Evolutionary conservation across 108 stramenopile genomes (phyloP), one percentile per base, ranked within the genome.

Genomic region (Nitzschia sp.): DNA sequence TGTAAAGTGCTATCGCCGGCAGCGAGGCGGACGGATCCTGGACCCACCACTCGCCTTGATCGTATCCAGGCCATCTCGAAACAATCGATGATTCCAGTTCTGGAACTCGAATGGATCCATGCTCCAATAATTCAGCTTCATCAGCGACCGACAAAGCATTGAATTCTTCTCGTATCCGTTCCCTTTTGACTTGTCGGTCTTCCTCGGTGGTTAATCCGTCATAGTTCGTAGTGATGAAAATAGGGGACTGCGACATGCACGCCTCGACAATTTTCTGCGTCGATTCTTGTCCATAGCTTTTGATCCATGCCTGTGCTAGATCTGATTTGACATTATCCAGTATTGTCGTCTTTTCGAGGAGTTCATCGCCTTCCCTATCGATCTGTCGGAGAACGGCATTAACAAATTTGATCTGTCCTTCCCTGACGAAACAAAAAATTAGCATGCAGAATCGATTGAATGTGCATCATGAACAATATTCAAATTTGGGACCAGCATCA

Each of bases 1-100:
- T 79, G 25, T 60, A 70, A 31, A 91, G 55, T 2, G 83, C 85
- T 9, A 86, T 54, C n/a, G 90, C 93, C 6, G 90, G 88, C 17
- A 88, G 58, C 41, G 92, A 84, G 17, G 93, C 87, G 0, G 86
- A 76, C 8, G 80, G 78, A 81, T 94, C 88, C 57, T 94, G 93
- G 3, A 91, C 85, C 90, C 90, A 94, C 93, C 93, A 94, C 35
- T 56, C 59, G 22, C 91, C 91, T 33, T 88, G 83, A 21, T 81
- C 67, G 57, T 83, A 94, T 1, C 62, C 69, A 9, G 88, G 86
- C 88, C 90, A 91, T n/a, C 67, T 44, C 25, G 71, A 66, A 1
- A 94, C 71, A 38, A 71, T 70, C 8, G 85, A 86, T 28, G 16
- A 27, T 16, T 57, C 3, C 29, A 11, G 56, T 8, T 57, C 68